Conservation (phyloP, 805 yeast genomes). For the Metschnikowia reukaufii region DNA sequence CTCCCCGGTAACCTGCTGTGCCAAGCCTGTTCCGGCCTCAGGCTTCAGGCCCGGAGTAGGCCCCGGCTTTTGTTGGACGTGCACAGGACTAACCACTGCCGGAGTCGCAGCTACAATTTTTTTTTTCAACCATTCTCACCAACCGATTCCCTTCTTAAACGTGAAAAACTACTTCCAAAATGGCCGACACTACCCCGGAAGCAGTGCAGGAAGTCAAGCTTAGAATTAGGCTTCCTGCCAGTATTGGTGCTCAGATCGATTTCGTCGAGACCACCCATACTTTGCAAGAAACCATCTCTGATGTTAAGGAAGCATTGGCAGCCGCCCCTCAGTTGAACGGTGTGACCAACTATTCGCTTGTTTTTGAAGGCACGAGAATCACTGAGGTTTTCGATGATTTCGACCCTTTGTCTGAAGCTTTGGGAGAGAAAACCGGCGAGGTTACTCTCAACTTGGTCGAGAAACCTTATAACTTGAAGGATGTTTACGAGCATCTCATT, state of each 20-base stretch:
- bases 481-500: slow-evolving; percentile 60
- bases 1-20: not conserved
- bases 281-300: slow-evolving; percentile 50
- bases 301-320: slow-evolving; percentile 57
- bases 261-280: slow-evolving; percentile 32
- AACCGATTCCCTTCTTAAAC: not conserved
- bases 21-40: too few relatives aligned
- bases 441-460: slow-evolving; percentile 49
- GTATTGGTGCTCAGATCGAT: slow-evolving; percentile 19
- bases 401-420: slow-evolving; percentile 26
- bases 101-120: slow-evolving; percentile 12
- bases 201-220: slow-evolving; percentile 22
- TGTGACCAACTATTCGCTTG: slow-evolving; percentile 58
- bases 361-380: slow-evolving; percentile 33
- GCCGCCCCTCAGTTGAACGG: slow-evolving; percentile 57
- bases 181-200: slow-evolving; percentile 21
- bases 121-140: slow-evolving; percentile 2
- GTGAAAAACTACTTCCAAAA: slow-evolving; percentile 5
- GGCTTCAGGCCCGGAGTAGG: not conserved
- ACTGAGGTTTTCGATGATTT: slow-evolving; percentile 30
- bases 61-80: not conserved
- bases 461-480: slow-evolving; percentile 58
- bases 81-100: slow-evolving; percentile 6
- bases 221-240: slow-evolving; percentile 23
- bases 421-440: slow-evolving; percentile 23